Evolutionary conservation across 805 yeast genomes (phyloP).

Genomic region (Candida orba): DNA sequence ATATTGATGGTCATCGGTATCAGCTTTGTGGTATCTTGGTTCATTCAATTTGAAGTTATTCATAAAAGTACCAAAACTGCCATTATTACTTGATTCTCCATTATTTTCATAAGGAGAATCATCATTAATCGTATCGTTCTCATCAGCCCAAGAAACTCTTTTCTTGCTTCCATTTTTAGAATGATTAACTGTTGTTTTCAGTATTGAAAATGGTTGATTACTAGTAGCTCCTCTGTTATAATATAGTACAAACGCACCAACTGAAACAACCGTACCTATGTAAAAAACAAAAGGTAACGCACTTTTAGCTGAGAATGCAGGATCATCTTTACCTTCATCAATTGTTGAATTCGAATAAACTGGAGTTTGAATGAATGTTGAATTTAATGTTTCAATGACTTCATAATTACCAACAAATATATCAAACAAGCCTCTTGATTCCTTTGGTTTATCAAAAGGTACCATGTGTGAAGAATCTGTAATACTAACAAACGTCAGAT

Average conservation of each 20-base stretch:
- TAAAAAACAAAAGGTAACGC: conserved; percentile 20
- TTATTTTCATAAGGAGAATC: conserved; percentile 7
- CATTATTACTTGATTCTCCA: not conserved
- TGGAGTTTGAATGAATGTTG: conserved; percentile 21
- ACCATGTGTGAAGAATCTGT: conserved; percentile 89
- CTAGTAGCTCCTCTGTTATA: conserved; percentile 10
- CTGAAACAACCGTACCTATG: conserved; percentile 12
- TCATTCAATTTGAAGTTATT: conserved; percentile 13
- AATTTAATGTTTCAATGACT: conserved; percentile 10
- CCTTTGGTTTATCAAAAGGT: conserved; percentile 70
- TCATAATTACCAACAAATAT: conserved; percentile 24
- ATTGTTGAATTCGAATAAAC: conserved; percentile 11
- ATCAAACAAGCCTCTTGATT: conserved; percentile 66
- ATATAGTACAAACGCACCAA: conserved; percentile 15
- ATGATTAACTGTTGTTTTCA: conserved; percentile 10
- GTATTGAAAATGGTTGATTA: conserved; percentile 14
- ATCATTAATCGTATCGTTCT: conserved; percentile 14
- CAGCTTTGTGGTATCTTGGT: conserved; percentile 10
- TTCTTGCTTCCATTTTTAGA: conserved; percentile 18
- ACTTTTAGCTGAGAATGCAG: conserved; percentile 11
- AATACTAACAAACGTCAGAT: conserved; percentile 69
- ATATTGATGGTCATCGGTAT: conserved; percentile 6
- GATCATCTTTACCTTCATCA: conserved; percentile 7
- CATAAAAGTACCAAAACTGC: conserved; percentile 15
- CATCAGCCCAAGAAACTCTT: conserved; percentile 34